phyloP scores from a whole-genome alignment of 2,329 filamentous ascomycete species.

The Xylaria polymorpha region DNA sequence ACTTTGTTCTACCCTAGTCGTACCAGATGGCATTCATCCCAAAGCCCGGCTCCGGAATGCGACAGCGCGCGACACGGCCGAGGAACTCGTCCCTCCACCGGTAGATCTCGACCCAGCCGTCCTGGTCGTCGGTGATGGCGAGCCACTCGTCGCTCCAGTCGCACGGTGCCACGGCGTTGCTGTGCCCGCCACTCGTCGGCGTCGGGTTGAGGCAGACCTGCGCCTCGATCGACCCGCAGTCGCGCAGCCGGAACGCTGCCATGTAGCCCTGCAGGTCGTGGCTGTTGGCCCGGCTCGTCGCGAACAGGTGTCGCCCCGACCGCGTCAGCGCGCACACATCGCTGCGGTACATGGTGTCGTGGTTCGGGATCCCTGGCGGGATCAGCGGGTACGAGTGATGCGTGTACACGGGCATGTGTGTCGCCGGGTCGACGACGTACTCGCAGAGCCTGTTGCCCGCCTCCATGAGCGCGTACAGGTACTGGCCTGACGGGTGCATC shows the following conservation, averaged over 20 bases:
- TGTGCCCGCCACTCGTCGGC: slow-evolving; percentile 87
- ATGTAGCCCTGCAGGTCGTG: slow-evolving; percentile 84
- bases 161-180: slow-evolving; percentile 86
- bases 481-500: slow-evolving; percentile 80
- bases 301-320: slow-evolving; percentile 81
- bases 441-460: slow-evolving; percentile 86
- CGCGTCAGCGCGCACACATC: slow-evolving; percentile 82
- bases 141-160: slow-evolving; percentile 89
- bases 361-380: slow-evolving; percentile 72
- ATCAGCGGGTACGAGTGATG: slow-evolving; percentile 81
- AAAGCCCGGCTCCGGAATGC: slow-evolving; percentile 88
- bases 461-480: slow-evolving; percentile 90
- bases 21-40: slow-evolving; percentile 99
- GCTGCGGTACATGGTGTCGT: slow-evolving; percentile 77
- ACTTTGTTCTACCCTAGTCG: slow-evolving; percentile 62
- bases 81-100: slow-evolving; percentile 86
- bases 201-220: slow-evolving; percentile 87
- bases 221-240: slow-evolving; percentile 76
- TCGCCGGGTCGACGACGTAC: slow-evolving; percentile 80
- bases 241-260: slow-evolving; percentile 78
- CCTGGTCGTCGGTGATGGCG: slow-evolving; percentile 89
- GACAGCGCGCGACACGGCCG: slow-evolving; percentile 78
- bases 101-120: slow-evolving; percentile 89
- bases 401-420: slow-evolving; percentile 82
- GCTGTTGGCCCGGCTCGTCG: slow-evolving; percentile 82